Evolutionary conservation across 331 rosid species (phyloP).

Genomic region (Malus hybrid): DNA sequence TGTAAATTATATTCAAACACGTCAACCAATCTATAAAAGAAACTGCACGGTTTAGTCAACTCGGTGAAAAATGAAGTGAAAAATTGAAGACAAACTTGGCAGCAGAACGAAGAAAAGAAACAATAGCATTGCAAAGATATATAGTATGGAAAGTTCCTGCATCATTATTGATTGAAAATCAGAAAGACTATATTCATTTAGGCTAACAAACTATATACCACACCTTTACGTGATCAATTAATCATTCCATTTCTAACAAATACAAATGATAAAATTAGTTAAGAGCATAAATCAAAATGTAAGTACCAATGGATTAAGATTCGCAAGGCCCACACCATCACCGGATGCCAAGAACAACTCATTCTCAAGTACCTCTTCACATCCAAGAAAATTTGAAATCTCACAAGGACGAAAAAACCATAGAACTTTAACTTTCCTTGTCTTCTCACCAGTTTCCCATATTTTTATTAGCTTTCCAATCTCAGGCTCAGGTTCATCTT

Average conservation of each 20-base stretch:
- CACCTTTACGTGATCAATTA: not conserved
- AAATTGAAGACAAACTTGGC: not conserved
- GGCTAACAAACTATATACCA: not conserved
- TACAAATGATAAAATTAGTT: not conserved
- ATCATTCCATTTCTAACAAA: not conserved
- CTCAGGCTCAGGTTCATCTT: constrained; percentile 62
- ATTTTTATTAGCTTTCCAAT: constrained; percentile 68
- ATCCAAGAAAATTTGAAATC: constrained; percentile 47
- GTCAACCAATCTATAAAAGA: not conserved
- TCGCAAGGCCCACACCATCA: constrained; percentile 65
- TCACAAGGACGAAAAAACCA: constrained; percentile 88
- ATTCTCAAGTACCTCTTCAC: constrained; percentile 24
- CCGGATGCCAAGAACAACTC: constrained; percentile 85
- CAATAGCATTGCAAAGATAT: not conserved
- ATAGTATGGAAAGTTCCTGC: not conserved
- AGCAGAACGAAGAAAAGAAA: not conserved
- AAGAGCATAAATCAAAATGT: not conserved
- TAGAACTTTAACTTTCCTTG: constrained; percentile 56
- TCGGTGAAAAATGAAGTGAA: not conserved
- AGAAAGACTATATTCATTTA: not conserved
- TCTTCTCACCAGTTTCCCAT: constrained; percentile 53
- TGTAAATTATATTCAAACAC: not conserved
- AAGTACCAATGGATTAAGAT: constrained; percentile 75
- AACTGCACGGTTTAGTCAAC: not conserved
- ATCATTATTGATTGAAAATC: not conserved